These are phyloP conservation scores for Curvularia hawaiiensis DNA, from an alignment of 2,329 filamentous ascomycete genomes.

Conservation along the genomic window DNA sequence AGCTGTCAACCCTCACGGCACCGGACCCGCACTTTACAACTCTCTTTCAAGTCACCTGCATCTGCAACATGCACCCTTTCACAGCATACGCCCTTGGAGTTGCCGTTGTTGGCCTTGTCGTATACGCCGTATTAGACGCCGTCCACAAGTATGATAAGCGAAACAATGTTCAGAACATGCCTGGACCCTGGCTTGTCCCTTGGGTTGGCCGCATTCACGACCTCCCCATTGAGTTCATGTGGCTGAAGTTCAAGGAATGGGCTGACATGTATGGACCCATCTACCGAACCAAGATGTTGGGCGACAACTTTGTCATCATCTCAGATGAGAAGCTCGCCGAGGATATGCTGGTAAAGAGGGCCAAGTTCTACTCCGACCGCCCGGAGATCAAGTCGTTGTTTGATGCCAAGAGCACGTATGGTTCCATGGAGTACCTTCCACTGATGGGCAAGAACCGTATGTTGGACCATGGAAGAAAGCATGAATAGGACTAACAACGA, in stretches of 20 bases:
- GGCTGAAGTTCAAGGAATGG: constrained; percentile 58
- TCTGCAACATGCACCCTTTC: constrained; percentile 47
- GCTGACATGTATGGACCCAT: constrained; percentile 43
- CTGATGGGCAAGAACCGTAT: constrained; percentile 62
- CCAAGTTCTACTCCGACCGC: constrained; percentile 59
- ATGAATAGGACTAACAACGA: constrained; percentile 15
- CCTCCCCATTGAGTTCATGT: constrained; percentile 49
- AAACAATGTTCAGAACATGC: constrained; percentile 44
- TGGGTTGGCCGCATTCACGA: constrained; percentile 46
- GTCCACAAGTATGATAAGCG: constrained; percentile 45
- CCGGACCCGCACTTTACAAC: constrained; percentile 2
- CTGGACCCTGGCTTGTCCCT: constrained; percentile 49
- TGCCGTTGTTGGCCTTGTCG: constrained; percentile 46
- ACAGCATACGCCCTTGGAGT: constrained; percentile 46
- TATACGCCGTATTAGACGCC: constrained; percentile 43
- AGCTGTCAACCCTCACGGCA: constrained; percentile 2
- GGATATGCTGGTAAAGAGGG: constrained; percentile 59
- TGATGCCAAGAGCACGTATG: constrained; percentile 60
- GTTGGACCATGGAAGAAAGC: constrained; percentile 19
- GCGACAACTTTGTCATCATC: constrained; percentile 55
- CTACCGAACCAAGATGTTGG: constrained; percentile 46
- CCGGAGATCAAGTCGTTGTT: constrained; percentile 58
- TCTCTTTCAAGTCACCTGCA: constrained; percentile 1
- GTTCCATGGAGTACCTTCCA: constrained; percentile 62
- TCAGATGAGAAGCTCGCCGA: constrained; percentile 59